Conservation (phyloP, 768 basidiomycete species). For the Boletus reticuloceps region DNA sequence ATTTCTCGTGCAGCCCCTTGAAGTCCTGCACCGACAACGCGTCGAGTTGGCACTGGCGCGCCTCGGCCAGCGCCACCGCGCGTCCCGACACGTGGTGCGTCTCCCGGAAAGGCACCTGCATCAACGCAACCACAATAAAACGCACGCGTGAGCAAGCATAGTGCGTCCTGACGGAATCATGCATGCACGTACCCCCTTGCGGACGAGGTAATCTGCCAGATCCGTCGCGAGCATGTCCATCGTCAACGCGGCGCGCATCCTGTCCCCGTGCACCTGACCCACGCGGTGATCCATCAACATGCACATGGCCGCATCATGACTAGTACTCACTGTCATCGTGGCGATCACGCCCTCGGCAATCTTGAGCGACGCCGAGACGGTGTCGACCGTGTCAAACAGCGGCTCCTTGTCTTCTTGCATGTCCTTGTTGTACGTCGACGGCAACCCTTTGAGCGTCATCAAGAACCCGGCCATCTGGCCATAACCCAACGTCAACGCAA, state of each 20-base stretch:
- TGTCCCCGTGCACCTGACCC: constrained; percentile 83
- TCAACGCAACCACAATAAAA: background rate
- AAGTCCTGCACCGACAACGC: constrained; percentile 80
- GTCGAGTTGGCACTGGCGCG: constrained; percentile 74
- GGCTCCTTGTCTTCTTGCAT: constrained; percentile 99
- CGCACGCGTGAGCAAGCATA: background rate
- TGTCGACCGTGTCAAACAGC: constrained; percentile 91
- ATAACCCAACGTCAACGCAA: background rate
- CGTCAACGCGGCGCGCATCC: constrained; percentile 88
- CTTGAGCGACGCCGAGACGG: constrained; percentile 79
- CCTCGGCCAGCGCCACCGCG: constrained; percentile 92
- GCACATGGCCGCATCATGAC: background rate
- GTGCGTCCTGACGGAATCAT: background rate
- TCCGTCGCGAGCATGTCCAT: constrained; percentile 99
- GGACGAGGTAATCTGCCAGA: constrained; percentile 95
- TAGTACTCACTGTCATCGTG: constrained; percentile 69
- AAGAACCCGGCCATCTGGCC: constrained; percentile 91
- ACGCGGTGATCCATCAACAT: background rate
- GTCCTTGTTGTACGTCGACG: constrained; percentile 99
- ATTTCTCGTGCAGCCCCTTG: constrained; percentile 69
- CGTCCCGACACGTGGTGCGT: constrained; percentile 98
- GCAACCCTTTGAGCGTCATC: constrained; percentile 95
- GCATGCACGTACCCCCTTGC: constrained; percentile 79
- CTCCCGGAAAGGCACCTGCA: constrained; percentile 94
- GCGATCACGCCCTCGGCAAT: constrained; percentile 95